A percentile compares a stretch with the other conserved stretches of the same genome.
Evolutionary conservation across 306 rosid genomes (phyloP).

Genomic region (Quercus cerris): DNA sequence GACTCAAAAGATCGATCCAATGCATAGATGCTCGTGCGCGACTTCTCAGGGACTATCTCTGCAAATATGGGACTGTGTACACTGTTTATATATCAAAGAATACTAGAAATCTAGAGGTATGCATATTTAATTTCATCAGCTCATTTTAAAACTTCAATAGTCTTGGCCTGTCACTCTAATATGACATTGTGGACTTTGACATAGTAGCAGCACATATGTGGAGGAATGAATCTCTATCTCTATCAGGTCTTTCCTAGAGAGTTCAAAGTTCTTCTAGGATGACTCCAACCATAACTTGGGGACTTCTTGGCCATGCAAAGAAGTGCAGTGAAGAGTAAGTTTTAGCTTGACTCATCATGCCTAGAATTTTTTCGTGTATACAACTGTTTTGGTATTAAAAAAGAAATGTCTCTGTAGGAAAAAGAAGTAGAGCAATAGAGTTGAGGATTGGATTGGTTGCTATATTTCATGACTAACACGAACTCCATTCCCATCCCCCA

Average conservation of each 20-base stretch:
- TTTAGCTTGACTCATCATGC: too few relatives aligned
- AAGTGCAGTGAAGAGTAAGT: not conserved
- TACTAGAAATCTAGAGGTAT: not conserved
- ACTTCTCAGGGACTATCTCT: conserved; percentile 85
- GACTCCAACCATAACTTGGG: not conserved
- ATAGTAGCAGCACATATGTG: not conserved
- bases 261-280: not conserved
- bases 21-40: conserved; percentile 75
- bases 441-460: too few relatives aligned
- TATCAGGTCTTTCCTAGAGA: not conserved
- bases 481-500: too few relatives aligned
- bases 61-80: conserved; percentile 92
- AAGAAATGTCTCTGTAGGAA: too few relatives aligned
- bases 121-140: not conserved
- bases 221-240: not conserved
- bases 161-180: not conserved
- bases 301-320: not conserved
- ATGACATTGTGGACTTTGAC: not conserved
- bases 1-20: conserved; percentile 74
- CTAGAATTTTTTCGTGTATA: too few relatives aligned
- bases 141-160: not conserved
- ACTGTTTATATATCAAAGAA: conserved; percentile 10
- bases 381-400: too few relatives aligned
- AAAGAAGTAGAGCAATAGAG: too few relatives aligned
- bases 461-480: too few relatives aligned